phyloP scores from a whole-genome alignment of 192 early-diverging fungal species.

The Coemansia sp. region DNA sequence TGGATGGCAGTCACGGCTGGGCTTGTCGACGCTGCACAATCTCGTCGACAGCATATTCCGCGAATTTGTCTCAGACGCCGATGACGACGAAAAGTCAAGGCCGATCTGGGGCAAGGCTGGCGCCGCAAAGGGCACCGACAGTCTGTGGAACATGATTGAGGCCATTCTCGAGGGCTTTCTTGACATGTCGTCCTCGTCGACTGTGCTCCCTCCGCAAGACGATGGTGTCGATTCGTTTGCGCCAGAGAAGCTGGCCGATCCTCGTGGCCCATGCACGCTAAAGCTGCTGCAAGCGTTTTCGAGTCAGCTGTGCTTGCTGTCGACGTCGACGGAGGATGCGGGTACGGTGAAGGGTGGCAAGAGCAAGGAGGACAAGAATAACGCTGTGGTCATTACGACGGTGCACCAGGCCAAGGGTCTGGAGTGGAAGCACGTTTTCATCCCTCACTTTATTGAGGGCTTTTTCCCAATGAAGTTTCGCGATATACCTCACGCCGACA shows the following conservation, averaged over 20 bases:
- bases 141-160: constrained; percentile 19
- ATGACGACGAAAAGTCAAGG: not conserved
- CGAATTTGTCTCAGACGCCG: constrained; percentile 5
- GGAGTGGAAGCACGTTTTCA: constrained; percentile 47
- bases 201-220: not conserved
- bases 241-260: not conserved
- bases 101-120: constrained; percentile 5
- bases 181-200: constrained; percentile 9
- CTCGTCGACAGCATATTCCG: constrained; percentile 17
- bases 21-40: not conserved
- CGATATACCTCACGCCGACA: constrained; percentile 6
- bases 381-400: constrained; percentile 34
- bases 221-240: not conserved
- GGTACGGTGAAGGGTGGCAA: constrained; percentile 9
- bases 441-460: constrained; percentile 46
- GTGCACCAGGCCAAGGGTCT: constrained; percentile 52
- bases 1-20: constrained; percentile 13
- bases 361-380: not conserved
- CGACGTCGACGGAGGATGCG: constrained; percentile 36
- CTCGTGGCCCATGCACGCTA: constrained; percentile 13
- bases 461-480: constrained; percentile 49
- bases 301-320: constrained; percentile 37
- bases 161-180: constrained; percentile 17
- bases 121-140: not conserved
- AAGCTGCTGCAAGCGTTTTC: constrained; percentile 27